phyloP scores from a whole-genome alignment of 1,284 basidiomycete species.

The Boletellus deceptivus region DNA sequence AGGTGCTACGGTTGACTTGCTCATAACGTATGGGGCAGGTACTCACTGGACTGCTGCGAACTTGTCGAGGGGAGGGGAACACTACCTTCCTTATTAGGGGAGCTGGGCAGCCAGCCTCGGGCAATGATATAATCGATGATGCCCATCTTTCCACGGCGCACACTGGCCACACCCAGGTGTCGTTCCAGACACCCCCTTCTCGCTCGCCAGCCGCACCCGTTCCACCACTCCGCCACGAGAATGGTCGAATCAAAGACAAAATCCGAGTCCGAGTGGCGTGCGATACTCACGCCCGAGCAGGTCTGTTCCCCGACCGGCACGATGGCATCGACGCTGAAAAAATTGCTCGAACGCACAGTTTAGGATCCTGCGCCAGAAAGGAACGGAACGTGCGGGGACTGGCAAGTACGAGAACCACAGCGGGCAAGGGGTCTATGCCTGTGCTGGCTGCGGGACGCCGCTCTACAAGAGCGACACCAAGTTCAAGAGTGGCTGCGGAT shows the following conservation, averaged over 20 bases:
- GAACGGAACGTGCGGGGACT: slow-evolving; percentile 78
- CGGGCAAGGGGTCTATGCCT: slow-evolving; percentile 69
- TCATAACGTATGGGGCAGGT: no score
- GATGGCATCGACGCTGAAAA: not conserved
- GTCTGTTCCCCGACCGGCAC: slow-evolving; percentile 36
- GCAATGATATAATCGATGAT: not conserved
- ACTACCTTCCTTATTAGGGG: not conserved
- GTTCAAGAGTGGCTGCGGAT: slow-evolving; percentile 92
- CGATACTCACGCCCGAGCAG: slow-evolving; percentile 80
- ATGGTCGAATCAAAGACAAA: slow-evolving; percentile 42
- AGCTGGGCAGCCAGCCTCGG: no score
- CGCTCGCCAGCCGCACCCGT: not conserved
- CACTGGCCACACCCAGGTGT: not conserved
- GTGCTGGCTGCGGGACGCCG: slow-evolving; percentile 67
- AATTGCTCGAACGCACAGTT: slow-evolving; percentile 51
- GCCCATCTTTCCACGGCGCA: not conserved
- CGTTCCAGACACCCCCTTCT: not conserved
- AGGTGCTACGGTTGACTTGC: no score
- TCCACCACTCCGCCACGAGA: slow-evolving; percentile 6
- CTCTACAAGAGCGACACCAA: slow-evolving; percentile 89
- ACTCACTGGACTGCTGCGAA: no score
- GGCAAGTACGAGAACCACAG: slow-evolving; percentile 76
- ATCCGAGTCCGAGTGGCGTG: slow-evolving; percentile 84
- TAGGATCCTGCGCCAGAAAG: slow-evolving; percentile 81
- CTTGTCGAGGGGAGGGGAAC: not conserved